Percentiles rank a stretch among this genome's conserved stretches.
Conservation (phyloP, 768 basidiomycete species). For the Baorangia bicolor region DNA sequence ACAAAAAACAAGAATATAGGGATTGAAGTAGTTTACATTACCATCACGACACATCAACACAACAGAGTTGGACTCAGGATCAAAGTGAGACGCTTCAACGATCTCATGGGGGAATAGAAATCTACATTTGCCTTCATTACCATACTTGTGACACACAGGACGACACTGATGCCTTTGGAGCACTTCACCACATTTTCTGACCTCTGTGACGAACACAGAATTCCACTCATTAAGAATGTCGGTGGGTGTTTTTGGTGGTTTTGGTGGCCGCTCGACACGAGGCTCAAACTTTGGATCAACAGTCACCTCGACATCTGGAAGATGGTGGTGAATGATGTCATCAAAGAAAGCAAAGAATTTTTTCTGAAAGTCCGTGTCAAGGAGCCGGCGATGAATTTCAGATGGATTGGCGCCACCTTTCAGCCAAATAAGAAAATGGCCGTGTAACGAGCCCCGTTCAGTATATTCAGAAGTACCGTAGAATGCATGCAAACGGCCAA, state of each 20-base stretch:
- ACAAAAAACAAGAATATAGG: slow-evolving; percentile 33
- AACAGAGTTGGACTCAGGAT: slow-evolving; percentile 32
- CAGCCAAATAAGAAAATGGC: slow-evolving; percentile 34
- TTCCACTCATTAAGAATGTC: not conserved
- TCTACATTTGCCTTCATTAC: slow-evolving; percentile 23
- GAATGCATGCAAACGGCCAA: slow-evolving; percentile 31
- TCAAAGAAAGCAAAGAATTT: slow-evolving; percentile 34
- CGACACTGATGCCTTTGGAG: slow-evolving; percentile 22
- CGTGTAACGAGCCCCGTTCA: slow-evolving; percentile 29
- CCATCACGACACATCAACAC: slow-evolving; percentile 28
- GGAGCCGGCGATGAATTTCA: slow-evolving; percentile 27
- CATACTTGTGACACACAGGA: slow-evolving; percentile 33
- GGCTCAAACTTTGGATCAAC: slow-evolving; percentile 2
- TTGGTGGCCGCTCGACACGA: not conserved
- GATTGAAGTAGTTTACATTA: slow-evolving; percentile 34
- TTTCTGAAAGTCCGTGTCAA: not conserved
- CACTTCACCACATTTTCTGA: slow-evolving; percentile 22
- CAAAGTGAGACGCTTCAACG: slow-evolving; percentile 27
- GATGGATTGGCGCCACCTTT: slow-evolving; percentile 32
- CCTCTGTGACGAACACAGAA: not conserved
- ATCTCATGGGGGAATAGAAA: slow-evolving; percentile 38
- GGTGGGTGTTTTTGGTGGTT: too few species aligned
- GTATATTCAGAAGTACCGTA: slow-evolving; percentile 30
- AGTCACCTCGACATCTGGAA: slow-evolving; percentile 25
- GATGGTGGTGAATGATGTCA: slow-evolving; percentile 31